Base-by-base conservation (phyloP, 306 rosid genomes). In the Morella rubra region DNA sequence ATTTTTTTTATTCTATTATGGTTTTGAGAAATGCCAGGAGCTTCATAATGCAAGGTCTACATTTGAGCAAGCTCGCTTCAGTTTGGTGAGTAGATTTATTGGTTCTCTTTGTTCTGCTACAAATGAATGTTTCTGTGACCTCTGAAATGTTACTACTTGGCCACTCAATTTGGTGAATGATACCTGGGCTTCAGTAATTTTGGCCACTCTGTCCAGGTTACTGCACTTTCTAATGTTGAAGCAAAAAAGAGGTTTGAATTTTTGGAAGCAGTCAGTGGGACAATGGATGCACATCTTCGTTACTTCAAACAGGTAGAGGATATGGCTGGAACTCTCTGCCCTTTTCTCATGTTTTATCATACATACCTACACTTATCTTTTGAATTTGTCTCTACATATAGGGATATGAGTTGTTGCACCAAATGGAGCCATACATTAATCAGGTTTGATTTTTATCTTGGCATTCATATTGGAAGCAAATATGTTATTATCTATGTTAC, bases 251-350 rank as follows among this genome's bases (percentile, higher is more conserved):
- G 99, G 84, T 96, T 96, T 76, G 97, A 96, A 77, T 93, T 96
- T 81, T 91, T 96, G 84, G 99, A 96, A 86, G 99, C 99, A 27
- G 98, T 96, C 80, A 96, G 99, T 81, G 99, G 99, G 74, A 96
- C 99, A 73, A 92, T 96, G 99, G 99, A 96, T 77, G 99, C 99
- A 0, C 99, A 96, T 86, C 96, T 96, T 79, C 97, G 98, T 76
- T 96, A 96, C 86, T 96, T 96, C 85, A 96, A 96, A 85, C 99
- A 96, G 94, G 99, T 88, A 67, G 73, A 75, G 76, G 54, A 69
- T 68, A 58, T 79, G 79, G 73, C 76, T 75, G 56, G 24, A 58
- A 64, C 12, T 79, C 27, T 69, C 49, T 77, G 14, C 78, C 24
- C 70, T 65, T 73, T 61, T 40, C 77, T 47, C 54, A 27, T 62